Evolutionary conservation across 2,329 filamentous ascomycete species (phyloP), one percentile per base, ranked within the genome.

Genomic region (Talaromyces sp.): DNA sequence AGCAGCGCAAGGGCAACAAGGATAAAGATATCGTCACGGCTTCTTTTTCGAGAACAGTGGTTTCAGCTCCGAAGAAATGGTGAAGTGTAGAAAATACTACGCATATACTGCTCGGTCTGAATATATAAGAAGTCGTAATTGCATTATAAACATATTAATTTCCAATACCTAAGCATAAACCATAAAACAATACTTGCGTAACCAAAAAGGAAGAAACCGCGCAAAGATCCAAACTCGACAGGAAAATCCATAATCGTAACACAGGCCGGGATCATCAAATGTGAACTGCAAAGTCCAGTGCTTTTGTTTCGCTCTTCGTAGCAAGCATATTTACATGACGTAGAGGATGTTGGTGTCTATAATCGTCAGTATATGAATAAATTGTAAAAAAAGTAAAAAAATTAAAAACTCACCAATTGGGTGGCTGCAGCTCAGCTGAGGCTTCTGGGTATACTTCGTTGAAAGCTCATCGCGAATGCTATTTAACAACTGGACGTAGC

Each of bases 381-480:
- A 26, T 26, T 26, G 26, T 26, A 26, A 26, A 26, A 46, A 11
- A 38, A 24, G n/a, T 24, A 41, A 26, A 56, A 26, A 61, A 64
- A 61, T 53, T 51, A 48, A 57, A 60, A 57, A 35, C 87, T 79
- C 86, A 97, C 93, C 92, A 70, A 99, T 80, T 38, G 94, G 94
- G 77, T 99, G 94, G 75, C 92, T 96, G 79, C 91, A 93, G 71
- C 92, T 97, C 66, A 99, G 80, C 80, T 99, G 94, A 57, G 94
- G 94, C 79, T 96, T 96, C 78, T 99, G 94, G 9, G 84, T 83
- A 74, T 99, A 99, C 74, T 95, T 94, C 43, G 85, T 85, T 66
- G 89, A 80, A 61, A 99, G 81, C 70, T 97, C 88, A 60, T 96
- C 92, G 61, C 94, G 90, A 70, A 99, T 92, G 75, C 88, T 96